Conservation (phyloP, 805 yeast genomes). For the Saccharomycopsis fibuligera region DNA sequence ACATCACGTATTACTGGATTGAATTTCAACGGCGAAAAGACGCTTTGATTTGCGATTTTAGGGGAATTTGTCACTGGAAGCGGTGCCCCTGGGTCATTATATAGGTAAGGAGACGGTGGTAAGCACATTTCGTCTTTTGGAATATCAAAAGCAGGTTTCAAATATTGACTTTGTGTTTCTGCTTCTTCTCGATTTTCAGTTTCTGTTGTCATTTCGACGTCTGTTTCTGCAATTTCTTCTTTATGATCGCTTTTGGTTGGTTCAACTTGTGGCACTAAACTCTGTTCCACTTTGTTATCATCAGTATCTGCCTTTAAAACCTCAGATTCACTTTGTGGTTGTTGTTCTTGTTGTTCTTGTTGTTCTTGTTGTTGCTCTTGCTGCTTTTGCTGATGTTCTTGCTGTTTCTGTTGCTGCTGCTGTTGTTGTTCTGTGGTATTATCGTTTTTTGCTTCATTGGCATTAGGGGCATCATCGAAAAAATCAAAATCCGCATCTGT, state of each 20-base stretch:
- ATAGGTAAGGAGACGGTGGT: constrained; percentile 42
- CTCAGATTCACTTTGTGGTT: neutral
- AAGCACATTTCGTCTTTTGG: constrained; percentile 56
- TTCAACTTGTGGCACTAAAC: neutral
- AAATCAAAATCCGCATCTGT: constrained; percentile 27
- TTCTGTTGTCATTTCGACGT: too few species aligned
- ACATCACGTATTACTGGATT: constrained; percentile 70
- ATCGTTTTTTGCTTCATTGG: neutral
- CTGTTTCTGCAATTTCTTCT: constrained; percentile 27
- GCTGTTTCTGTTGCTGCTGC: neutral
- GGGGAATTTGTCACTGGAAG: constrained; percentile 54
- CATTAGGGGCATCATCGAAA: constrained; percentile 21
- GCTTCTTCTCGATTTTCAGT: neutral
- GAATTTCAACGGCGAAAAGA: constrained; percentile 77
- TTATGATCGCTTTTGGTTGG: constrained; percentile 25
- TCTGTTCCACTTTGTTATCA: neutral
- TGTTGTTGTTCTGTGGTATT: neutral
- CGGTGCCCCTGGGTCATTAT: constrained; percentile 79
- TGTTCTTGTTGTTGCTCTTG: neutral
- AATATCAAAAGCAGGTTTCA: constrained; percentile 49
- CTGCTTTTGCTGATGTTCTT: neutral
- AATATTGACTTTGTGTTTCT: constrained; percentile 36
- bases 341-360: neutral
- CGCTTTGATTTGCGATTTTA: constrained; percentile 37
- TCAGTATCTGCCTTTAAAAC: neutral